Percentiles rank a stretch among this genome's conserved stretches.
Evolutionary conservation across 768 basidiomycete species (phyloP).

Genomic region (Phylloporus scabripes): DNA sequence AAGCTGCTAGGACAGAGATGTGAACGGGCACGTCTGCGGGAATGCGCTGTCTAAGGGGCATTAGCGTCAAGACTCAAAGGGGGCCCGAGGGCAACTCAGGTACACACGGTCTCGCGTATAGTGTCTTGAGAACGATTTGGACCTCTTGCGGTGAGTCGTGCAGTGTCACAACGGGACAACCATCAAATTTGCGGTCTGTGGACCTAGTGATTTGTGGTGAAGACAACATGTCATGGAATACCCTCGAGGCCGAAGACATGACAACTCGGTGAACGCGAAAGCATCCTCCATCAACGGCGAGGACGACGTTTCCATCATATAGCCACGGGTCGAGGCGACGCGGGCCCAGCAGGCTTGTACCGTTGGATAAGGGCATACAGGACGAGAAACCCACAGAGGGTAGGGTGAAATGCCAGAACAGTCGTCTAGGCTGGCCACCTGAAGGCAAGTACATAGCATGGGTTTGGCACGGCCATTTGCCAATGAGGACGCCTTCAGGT

Average conservation of each 20-base stretch:
- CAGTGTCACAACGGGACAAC: slow-evolving; percentile 20
- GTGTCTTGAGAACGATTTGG: slow-evolving; percentile 23
- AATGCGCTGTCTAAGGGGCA: slow-evolving; percentile 19
- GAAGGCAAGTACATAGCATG: slow-evolving; percentile 18
- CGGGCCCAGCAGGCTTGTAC: slow-evolving; percentile 8
- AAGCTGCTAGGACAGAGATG: slow-evolving; percentile 18
- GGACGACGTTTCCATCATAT: slow-evolving; percentile 21
- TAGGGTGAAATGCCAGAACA: slow-evolving; percentile 13
- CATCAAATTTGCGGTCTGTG: slow-evolving; percentile 15
- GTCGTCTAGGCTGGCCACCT: slow-evolving; percentile 10
- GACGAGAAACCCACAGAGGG: slow-evolving; percentile 11
- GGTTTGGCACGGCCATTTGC: slow-evolving; percentile 24
- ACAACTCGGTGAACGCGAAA: slow-evolving; percentile 20
- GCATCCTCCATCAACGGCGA: slow-evolving; percentile 17
- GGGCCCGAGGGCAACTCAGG: neutral
- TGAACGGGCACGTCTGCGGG: slow-evolving; percentile 15
- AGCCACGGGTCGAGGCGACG: slow-evolving; percentile 23
- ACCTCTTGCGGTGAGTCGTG: slow-evolving; percentile 18
- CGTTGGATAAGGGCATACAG: slow-evolving; percentile 18
- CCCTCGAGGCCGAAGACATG: slow-evolving; percentile 19
- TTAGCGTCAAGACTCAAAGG: slow-evolving; percentile 3
- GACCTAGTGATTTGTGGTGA: slow-evolving; percentile 7
- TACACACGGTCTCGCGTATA: slow-evolving; percentile 23
- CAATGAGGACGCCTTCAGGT: slow-evolving; percentile 27
- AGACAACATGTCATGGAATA: slow-evolving; percentile 18